Evolutionary conservation across 2,329 filamentous ascomycete species (phyloP).

Genomic region (Fusarium hostae): DNA sequence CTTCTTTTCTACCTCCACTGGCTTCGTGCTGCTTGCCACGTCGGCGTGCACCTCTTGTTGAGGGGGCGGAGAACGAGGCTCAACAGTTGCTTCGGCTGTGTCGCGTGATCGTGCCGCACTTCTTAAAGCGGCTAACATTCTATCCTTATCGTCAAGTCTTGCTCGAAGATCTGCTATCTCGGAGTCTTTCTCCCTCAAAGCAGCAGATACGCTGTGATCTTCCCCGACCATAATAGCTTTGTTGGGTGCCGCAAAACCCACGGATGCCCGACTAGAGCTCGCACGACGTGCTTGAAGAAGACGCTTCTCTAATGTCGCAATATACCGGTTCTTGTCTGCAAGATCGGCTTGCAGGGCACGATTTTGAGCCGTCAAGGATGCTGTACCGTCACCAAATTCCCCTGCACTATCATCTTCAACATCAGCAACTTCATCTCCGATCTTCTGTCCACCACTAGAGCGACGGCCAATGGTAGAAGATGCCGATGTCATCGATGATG

Average conservation of each 20-base stretch:
- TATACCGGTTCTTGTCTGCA: slow-evolving; percentile 96
- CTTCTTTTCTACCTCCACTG: slow-evolving; percentile 54
- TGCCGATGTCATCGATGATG: slow-evolving; percentile 74
- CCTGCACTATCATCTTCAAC: slow-evolving; percentile 76
- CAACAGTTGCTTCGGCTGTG: slow-evolving; percentile 70
- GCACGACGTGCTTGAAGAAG: slow-evolving; percentile 89
- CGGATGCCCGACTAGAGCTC: slow-evolving; percentile 87
- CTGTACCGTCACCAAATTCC: slow-evolving; percentile 87
- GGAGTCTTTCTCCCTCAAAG: slow-evolving; percentile 87
- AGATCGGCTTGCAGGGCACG: slow-evolving; percentile 94
- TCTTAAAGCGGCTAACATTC: slow-evolving; percentile 88
- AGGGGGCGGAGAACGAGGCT: slow-evolving; percentile 47
- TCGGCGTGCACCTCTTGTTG: slow-evolving; percentile 25
- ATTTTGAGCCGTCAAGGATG: slow-evolving; percentile 85
- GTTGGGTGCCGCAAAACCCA: slow-evolving; percentile 71
- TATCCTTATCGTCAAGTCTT: slow-evolving; percentile 91
- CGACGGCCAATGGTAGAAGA: slow-evolving; percentile 68
- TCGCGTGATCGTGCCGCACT: slow-evolving; percentile 88
- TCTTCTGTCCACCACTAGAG: slow-evolving; percentile 58
- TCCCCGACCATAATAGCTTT: slow-evolving; percentile 78
- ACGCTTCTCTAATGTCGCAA: slow-evolving; percentile 90
- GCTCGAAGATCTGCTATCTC: slow-evolving; percentile 93
- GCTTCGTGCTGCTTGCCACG: slow-evolving; percentile 18
- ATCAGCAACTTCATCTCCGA: slow-evolving; percentile 59
- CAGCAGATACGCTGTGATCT: slow-evolving; percentile 76